Evolutionary conservation across 352 stramenopile genomes (phyloP).

Genomic region (Globisporangium camurandrum): DNA sequence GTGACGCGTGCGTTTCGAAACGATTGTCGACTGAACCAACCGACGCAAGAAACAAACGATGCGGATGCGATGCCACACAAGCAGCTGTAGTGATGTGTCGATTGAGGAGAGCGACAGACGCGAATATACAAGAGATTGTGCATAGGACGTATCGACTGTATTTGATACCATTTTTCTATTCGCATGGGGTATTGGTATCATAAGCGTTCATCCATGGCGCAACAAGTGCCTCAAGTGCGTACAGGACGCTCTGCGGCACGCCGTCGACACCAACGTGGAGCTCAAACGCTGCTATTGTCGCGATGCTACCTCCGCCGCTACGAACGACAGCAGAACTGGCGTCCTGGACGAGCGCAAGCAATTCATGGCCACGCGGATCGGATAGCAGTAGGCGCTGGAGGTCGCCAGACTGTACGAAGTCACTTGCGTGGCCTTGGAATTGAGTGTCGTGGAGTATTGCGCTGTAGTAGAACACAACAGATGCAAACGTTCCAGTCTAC

Average conservation of each 20-base stretch:
- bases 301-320: no score
- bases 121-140: no score
- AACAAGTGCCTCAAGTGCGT: slow-evolving; percentile 14
- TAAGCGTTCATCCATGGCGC: slow-evolving; percentile 13
- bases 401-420: slow-evolving; percentile 15
- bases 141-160: no score
- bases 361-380: slow-evolving; percentile 14
- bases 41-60: no score
- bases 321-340: slow-evolving; percentile 4
- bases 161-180: no score
- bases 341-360: slow-evolving; percentile 27
- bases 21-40: no score
- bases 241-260: slow-evolving; percentile 14
- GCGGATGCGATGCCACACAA: no score
- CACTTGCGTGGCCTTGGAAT: slow-evolving; percentile 7
- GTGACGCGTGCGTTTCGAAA: slow-evolving; percentile 49
- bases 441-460: slow-evolving; percentile 3
- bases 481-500: slow-evolving; percentile 16
- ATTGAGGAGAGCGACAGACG: no score
- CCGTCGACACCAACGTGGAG: slow-evolving; percentile 38
- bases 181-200: no score
- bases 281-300: slow-evolving; percentile 19
- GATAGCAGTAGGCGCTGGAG: slow-evolving; percentile 21
- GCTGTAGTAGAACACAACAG: slow-evolving; percentile 14
- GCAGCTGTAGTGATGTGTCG: no score